Evolutionary conservation across 148 eudicot genomes (phyloP).

Genomic region (Vaccinium darrowii): DNA sequence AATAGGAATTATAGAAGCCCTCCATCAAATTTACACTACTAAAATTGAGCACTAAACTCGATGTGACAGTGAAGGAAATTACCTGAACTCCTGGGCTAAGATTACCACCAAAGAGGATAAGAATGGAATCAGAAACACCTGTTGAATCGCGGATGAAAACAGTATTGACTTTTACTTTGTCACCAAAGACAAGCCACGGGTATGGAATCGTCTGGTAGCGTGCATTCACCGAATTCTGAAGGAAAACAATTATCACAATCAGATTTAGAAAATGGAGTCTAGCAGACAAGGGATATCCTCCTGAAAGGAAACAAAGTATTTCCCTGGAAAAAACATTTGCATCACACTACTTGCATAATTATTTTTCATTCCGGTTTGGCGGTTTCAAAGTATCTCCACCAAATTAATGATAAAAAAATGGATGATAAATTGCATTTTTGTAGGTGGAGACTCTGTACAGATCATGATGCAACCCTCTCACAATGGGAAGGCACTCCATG

Average conservation of each 20-base stretch:
- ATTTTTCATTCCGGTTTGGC: background rate
- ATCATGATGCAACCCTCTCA: background rate
- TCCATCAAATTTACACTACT: background rate
- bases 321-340: background rate
- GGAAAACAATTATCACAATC: conserved; percentile 14
- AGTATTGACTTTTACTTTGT: conserved; percentile 93
- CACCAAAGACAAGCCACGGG: conserved; percentile 98
- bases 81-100: conserved; percentile 72
- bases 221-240: conserved; percentile 97
- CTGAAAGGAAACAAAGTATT: background rate
- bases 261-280: background rate
- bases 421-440: background rate
- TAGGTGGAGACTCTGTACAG: background rate
- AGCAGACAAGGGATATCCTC: background rate
- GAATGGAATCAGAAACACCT: conserved; percentile 87
- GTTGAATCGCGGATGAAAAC: conserved; percentile 97
- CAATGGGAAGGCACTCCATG: background rate
- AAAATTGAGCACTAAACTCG: background rate
- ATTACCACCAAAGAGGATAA: conserved; percentile 93
- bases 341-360: background rate
- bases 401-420: conserved; percentile 1
- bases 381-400: background rate
- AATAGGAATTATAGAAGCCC: conserved; percentile 6
- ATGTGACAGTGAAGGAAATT: conserved; percentile 19
- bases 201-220: conserved; percentile 95